Percentiles rank a stretch among this genome's conserved stretches.
Evolutionary conservation across 768 basidiomycete genomes (phyloP).

Genomic region (Boletus insuetus): DNA sequence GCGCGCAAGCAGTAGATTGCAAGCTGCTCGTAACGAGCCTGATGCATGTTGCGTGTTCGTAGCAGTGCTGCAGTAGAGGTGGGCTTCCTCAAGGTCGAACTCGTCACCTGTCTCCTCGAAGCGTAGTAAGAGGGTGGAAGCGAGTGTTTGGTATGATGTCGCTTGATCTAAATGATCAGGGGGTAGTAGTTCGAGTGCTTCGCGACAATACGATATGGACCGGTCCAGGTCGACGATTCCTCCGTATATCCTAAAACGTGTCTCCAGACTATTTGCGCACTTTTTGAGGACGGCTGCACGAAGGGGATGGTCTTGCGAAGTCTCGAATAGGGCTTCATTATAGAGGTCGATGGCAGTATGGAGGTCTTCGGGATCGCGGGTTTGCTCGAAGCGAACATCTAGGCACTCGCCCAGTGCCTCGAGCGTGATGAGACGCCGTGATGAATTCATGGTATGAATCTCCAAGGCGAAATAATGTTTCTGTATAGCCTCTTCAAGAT

Average conservation of each 20-base stretch:
- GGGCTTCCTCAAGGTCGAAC: slow-evolving; percentile 27
- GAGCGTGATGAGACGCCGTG: slow-evolving; percentile 16
- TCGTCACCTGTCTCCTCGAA: slow-evolving; percentile 26
- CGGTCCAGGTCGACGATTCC: slow-evolving; percentile 21
- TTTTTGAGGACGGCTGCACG: slow-evolving; percentile 14
- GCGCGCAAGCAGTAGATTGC: slow-evolving; percentile 21
- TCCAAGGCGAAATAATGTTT: slow-evolving; percentile 21
- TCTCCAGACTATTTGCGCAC: slow-evolving; percentile 16
- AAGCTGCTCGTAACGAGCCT: slow-evolving; percentile 13
- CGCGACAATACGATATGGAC: slow-evolving; percentile 26
- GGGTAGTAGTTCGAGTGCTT: slow-evolving; percentile 22
- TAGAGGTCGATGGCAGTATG: slow-evolving; percentile 24
- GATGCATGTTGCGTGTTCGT: slow-evolving; percentile 1
- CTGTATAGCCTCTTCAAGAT: slow-evolving; percentile 30
- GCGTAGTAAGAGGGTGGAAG: slow-evolving; percentile 22
- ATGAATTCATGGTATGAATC: slow-evolving; percentile 11
- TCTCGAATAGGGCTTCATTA: slow-evolving; percentile 23
- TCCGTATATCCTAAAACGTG: slow-evolving; percentile 16
- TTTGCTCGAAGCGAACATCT: slow-evolving; percentile 24
- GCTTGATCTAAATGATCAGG: slow-evolving; percentile 14
- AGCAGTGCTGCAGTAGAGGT: slow-evolving; percentile 14
- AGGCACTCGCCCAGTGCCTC: slow-evolving; percentile 24
- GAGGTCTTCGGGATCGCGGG: slow-evolving; percentile 23
- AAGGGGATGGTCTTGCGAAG: slow-evolving; percentile 15
- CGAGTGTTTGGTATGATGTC: slow-evolving; percentile 14